Evolutionary conservation across 495 filamentous ascomycete species (phyloP).

Genomic region (Achaetomiella virescens): DNA sequence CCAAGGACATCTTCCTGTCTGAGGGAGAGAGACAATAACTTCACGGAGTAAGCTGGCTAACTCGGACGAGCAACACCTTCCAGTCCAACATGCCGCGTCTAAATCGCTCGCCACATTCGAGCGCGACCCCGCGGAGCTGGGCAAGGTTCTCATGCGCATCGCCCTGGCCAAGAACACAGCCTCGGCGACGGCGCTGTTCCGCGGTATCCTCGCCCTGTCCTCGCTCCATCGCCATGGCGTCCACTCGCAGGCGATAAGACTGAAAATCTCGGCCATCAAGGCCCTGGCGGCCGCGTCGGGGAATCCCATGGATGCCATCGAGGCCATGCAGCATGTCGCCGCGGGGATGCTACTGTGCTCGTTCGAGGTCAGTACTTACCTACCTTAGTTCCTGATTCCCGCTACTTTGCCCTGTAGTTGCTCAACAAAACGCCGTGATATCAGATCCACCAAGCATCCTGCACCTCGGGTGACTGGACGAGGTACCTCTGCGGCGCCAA

Average conservation of each 20-base stretch:
- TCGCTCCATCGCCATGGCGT: conserved; percentile 27
- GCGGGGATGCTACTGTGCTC: conserved; percentile 33
- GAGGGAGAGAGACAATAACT: not conserved
- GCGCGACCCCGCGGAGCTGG: conserved; percentile 16
- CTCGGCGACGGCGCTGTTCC: conserved; percentile 21
- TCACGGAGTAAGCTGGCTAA: not conserved
- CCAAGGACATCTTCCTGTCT: too few species aligned
- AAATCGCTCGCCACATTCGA: conserved; percentile 24
- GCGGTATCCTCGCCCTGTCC: conserved; percentile 29
- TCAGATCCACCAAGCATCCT: conserved; percentile 17
- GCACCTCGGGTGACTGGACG: conserved; percentile 24
- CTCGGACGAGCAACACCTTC: not conserved
- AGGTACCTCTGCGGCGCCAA: conserved; percentile 25
- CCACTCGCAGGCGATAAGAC: conserved; percentile 26
- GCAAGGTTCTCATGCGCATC: conserved; percentile 24
- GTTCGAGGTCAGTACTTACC: conserved; percentile 26
- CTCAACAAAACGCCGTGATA: too few species aligned
- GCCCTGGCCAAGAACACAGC: conserved; percentile 19
- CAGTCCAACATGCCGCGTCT: conserved; percentile 11
- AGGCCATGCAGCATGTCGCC: conserved; percentile 34
- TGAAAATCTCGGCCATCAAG: conserved; percentile 28
- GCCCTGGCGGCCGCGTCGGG: conserved; percentile 18
- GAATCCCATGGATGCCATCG: conserved; percentile 8
- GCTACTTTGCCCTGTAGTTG: too few species aligned
- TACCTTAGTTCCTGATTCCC: too few species aligned